A percentile compares a stretch with the other conserved stretches of the same genome.
Evolutionary conservation across 2,329 filamentous ascomycete genomes (phyloP).

Genomic region (Alternaria conjuncta): DNA sequence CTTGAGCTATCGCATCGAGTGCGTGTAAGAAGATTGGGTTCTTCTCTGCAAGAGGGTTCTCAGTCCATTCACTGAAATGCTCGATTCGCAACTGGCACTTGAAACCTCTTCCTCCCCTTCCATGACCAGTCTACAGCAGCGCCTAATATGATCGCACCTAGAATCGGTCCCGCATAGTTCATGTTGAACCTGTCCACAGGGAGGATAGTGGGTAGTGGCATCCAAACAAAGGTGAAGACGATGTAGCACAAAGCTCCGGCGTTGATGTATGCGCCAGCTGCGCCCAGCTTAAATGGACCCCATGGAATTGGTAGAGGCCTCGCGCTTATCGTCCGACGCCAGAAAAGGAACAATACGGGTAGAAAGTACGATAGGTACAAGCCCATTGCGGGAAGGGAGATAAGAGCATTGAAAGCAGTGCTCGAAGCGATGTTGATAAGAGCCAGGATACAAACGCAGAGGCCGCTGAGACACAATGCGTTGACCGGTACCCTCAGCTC

Average conservation of each 20-base stretch:
- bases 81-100: constrained; percentile 20
- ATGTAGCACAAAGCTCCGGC: constrained; percentile 29
- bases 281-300: constrained; percentile 32
- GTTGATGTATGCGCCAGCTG: constrained; percentile 28
- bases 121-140: constrained; percentile 33
- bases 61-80: neutral
- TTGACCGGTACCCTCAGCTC: constrained; percentile 26
- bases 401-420: constrained; percentile 38
- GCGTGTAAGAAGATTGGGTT: neutral
- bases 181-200: constrained; percentile 28
- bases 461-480: constrained; percentile 24
- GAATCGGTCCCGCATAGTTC: constrained; percentile 40
- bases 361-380: constrained; percentile 41
- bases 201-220: constrained; percentile 32
- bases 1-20: neutral
- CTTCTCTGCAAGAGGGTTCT: neutral
- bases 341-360: constrained; percentile 33
- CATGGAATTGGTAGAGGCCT: constrained; percentile 18
- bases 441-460: constrained; percentile 38
- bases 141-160: constrained; percentile 25
- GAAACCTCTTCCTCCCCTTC: constrained; percentile 33
- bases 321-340: constrained; percentile 15
- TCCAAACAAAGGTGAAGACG: constrained; percentile 32
- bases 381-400: constrained; percentile 38
- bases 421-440: constrained; percentile 38